Conservation (phyloP, 1,139 yeast genomes). For the Lodderomyces margitis region DNA sequence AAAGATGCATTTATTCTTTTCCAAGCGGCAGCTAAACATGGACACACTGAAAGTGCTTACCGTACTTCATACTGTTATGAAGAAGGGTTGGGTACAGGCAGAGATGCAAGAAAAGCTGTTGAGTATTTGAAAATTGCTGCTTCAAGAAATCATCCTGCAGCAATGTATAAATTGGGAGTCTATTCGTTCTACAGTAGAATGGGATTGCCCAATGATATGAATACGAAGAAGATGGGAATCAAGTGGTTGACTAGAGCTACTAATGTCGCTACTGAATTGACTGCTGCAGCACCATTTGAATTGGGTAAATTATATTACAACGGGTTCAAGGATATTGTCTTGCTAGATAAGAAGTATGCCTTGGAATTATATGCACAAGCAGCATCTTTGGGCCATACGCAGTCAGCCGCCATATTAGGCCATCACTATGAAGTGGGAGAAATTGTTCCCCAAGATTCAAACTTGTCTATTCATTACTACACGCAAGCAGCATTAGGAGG, state of each 20-base stretch:
- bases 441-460: conserved; percentile 76
- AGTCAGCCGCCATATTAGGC: conserved; percentile 79
- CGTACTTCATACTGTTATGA: conserved; percentile 89
- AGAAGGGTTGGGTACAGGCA: conserved; percentile 89
- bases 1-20: conserved; percentile 74
- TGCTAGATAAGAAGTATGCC: conserved; percentile 81
- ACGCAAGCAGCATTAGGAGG: conserved; percentile 89
- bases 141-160: conserved; percentile 87
- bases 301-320: conserved; percentile 78
- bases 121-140: conserved; percentile 88
- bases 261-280: conserved; percentile 77
- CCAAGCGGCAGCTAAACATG: conserved; percentile 89
- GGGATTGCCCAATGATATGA: conserved; percentile 71
- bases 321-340: conserved; percentile 85
- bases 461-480: conserved; percentile 86
- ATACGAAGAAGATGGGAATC: conserved; percentile 80
- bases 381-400: conserved; percentile 82
- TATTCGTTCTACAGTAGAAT: conserved; percentile 81
- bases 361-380: conserved; percentile 85
- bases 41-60: conserved; percentile 87
- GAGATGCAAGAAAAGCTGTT: conserved; percentile 83
- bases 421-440: conserved; percentile 83
- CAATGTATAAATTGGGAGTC: conserved; percentile 88
- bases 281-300: conserved; percentile 92
- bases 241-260: conserved; percentile 91